Evolutionary conservation across 2,329 filamentous ascomycete genomes (phyloP).

Genomic region (Clonostachys byssicola): DNA sequence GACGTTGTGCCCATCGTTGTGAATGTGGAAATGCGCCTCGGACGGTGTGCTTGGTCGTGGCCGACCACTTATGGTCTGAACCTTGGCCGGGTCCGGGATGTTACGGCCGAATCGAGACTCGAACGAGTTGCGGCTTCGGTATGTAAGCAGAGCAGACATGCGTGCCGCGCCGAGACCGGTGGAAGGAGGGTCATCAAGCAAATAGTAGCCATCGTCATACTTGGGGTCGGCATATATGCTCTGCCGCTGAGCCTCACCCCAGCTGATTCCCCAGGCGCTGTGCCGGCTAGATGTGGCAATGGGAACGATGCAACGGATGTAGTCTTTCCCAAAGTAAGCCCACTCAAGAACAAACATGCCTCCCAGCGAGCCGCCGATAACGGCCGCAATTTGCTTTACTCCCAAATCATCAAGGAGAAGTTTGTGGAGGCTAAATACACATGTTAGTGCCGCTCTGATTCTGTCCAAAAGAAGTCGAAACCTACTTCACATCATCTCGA

Average conservation of each 20-base stretch:
- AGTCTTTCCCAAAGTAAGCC: slow-evolving; percentile 85
- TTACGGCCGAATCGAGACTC: slow-evolving; percentile 94
- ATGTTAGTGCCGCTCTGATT: not conserved
- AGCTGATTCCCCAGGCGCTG: slow-evolving; percentile 87
- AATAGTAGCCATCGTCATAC: slow-evolving; percentile 95
- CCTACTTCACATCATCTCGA: slow-evolving; percentile 89
- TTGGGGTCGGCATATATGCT: slow-evolving; percentile 98
- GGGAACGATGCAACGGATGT: slow-evolving; percentile 75
- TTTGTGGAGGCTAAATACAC: slow-evolving; percentile 62
- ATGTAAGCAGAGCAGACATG: slow-evolving; percentile 94
- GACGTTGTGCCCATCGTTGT: slow-evolving; percentile 75
- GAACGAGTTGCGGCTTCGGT: slow-evolving; percentile 94
- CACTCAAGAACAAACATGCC: slow-evolving; percentile 91
- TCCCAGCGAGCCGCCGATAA: slow-evolving; percentile 80
- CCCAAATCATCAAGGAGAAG: slow-evolving; percentile 76
- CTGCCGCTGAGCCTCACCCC: slow-evolving; percentile 84
- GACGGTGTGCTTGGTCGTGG: slow-evolving; percentile 57
- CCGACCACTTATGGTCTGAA: slow-evolving; percentile 75
- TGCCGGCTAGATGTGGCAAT: slow-evolving; percentile 83
- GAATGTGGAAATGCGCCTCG: slow-evolving; percentile 73
- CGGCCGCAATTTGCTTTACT: slow-evolving; percentile 72
- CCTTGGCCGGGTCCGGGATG: slow-evolving; percentile 77
- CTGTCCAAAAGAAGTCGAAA: slow-evolving; percentile 3
- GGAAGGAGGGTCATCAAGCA: slow-evolving; percentile 78
- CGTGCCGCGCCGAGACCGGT: slow-evolving; percentile 89